Percentiles rank a stretch among this genome's conserved stretches.
Conservation (phyloP, 768 basidiomycete genomes). For the Podaxis sp. region DNA sequence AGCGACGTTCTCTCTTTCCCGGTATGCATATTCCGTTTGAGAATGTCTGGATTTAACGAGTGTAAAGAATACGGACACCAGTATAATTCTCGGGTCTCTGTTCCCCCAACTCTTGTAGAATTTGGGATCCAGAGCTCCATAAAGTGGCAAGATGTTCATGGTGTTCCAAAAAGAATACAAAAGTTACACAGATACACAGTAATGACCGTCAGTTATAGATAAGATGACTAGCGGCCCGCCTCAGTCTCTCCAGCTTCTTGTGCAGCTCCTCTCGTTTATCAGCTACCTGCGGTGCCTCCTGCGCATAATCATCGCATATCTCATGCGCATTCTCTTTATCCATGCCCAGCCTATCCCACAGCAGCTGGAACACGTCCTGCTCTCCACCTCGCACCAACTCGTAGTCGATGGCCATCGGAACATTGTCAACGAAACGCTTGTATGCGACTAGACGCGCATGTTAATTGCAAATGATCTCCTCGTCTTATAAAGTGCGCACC, state of each 20-base stretch:
- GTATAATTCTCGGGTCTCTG: no score
- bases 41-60: no score
- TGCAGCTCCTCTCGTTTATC: conserved; percentile 43
- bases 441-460: conserved; percentile 42
- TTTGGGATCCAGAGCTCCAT: no score
- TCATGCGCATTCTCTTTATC: conserved; percentile 42
- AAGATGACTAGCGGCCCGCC: background rate
- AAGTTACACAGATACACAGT: no score
- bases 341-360: conserved; percentile 50
- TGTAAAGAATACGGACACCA: no score
- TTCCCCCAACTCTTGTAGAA: no score
- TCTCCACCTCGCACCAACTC: conserved; percentile 54
- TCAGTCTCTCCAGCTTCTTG: conserved; percentile 50
- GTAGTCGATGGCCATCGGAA: conserved; percentile 55
- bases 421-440: conserved; percentile 55
- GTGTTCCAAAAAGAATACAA: no score
- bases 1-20: no score
- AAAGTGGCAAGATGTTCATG: no score
- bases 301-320: conserved; percentile 51
- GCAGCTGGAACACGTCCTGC: conserved; percentile 38
- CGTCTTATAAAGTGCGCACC: conserved; percentile 35
- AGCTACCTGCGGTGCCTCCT: conserved; percentile 46
- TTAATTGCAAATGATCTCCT: background rate
- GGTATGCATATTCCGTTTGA: no score
- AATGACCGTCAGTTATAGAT: no score